These are phyloP conservation scores for Hypoxylon crocopeplum DNA, from an alignment of 495 filamentous ascomycete genomes.

Conservation along the genomic window DNA sequence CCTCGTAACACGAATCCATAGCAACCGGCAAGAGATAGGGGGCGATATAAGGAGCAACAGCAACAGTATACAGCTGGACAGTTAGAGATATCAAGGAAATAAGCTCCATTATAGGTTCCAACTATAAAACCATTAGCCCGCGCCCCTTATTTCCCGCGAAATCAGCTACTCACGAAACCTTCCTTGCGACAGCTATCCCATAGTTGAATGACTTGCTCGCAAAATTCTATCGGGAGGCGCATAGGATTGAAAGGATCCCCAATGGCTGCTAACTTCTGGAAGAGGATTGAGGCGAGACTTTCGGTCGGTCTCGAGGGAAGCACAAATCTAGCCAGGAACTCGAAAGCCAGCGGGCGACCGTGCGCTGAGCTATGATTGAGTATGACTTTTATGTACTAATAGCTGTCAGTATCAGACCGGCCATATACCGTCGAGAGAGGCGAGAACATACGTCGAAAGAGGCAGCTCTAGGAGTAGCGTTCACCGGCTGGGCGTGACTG, in stretches of 20 bases:
- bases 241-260: constrained; percentile 45
- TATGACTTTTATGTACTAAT: constrained; percentile 51
- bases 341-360: constrained; percentile 49
- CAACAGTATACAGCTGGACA: constrained; percentile 48
- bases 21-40: constrained; percentile 51
- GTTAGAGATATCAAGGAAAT: constrained; percentile 47
- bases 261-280: constrained; percentile 50
- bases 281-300: constrained; percentile 52
- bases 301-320: constrained; percentile 49
- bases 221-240: constrained; percentile 52
- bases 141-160: not conserved
- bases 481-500: constrained; percentile 13
- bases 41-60: constrained; percentile 51
- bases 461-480: constrained; percentile 15
- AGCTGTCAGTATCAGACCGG: constrained; percentile 17
- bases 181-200: constrained; percentile 54
- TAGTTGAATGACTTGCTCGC: constrained; percentile 49
- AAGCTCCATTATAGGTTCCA: constrained; percentile 53
- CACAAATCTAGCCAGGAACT: constrained; percentile 48
- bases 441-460: constrained; percentile 49
- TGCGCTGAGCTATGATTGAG: constrained; percentile 49
- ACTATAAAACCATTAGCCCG: constrained; percentile 33
- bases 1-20: constrained; percentile 43
- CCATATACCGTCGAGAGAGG: not conserved
- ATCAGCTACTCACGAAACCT: constrained; percentile 24